Conservation (phyloP, 306 rosid genomes). For the Senna tora region DNA sequence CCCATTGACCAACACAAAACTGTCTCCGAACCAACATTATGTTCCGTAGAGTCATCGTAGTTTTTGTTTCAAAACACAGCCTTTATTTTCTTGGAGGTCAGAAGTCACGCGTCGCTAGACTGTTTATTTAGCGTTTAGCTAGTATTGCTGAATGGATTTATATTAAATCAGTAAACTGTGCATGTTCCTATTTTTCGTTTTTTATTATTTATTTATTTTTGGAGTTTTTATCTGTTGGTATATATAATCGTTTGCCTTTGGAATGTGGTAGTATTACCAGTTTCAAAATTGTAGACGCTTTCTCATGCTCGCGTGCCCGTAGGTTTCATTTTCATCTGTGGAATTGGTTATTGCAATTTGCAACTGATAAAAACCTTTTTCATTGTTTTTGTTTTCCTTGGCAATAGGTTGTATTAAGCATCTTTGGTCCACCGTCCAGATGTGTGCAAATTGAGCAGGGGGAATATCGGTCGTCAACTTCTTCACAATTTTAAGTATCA, state of each 20-base stretch:
- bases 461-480: constrained; percentile 58
- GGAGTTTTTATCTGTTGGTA: constrained; percentile 4
- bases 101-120: background rate
- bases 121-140: background rate
- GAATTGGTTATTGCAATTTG: background rate
- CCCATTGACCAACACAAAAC: background rate
- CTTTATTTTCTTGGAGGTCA: background rate
- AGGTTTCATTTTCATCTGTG: background rate
- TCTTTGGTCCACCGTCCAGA: constrained; percentile 96
- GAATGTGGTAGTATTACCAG: background rate
- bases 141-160: background rate
- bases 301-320: background rate
- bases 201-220: too few species aligned
- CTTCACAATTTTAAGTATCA: constrained; percentile 45
- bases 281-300: background rate
- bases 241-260: background rate
- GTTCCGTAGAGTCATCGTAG: background rate
- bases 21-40: background rate
- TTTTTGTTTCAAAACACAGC: background rate
- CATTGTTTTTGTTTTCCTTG: background rate
- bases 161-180: background rate
- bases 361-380: background rate
- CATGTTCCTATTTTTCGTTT: background rate
- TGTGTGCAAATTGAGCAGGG: constrained; percentile 50
- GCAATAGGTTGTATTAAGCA: constrained; percentile 81